Evolutionary conservation across 768 basidiomycete genomes (phyloP).

Genomic region (Leccinum uliginosum): DNA sequence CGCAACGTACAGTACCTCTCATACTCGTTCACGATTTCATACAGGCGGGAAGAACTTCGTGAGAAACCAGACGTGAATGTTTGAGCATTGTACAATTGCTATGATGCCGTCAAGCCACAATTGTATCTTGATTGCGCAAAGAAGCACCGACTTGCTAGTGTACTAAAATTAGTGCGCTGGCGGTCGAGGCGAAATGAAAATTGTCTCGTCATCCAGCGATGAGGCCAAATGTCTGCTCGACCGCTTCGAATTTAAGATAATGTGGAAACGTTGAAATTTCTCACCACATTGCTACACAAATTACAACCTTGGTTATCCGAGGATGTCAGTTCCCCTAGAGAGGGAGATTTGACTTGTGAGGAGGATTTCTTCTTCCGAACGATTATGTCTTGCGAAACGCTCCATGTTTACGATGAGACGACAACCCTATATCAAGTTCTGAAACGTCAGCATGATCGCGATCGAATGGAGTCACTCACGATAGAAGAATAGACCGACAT

Average conservation of each 20-base stretch:
- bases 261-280: not conserved
- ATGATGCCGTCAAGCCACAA: conserved; percentile 97
- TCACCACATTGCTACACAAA: not conserved
- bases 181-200: not conserved
- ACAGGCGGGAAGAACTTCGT: conserved; percentile 90
- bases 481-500: conserved; percentile 10
- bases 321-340: not conserved
- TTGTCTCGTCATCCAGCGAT: conserved; percentile 42
- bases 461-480: conserved; percentile 12
- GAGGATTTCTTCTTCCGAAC: conserved; percentile 3
- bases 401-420: conserved; percentile 25
- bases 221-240: conserved; percentile 92
- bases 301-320: not conserved
- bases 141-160: conserved; percentile 67
- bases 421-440: conserved; percentile 14
- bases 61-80: conserved; percentile 62
- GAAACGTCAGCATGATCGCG: not conserved
- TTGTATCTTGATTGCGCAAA: conserved; percentile 79
- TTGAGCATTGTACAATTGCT: conserved; percentile 69
- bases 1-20: conserved; percentile 79
- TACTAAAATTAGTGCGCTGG: not conserved
- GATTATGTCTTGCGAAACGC: conserved; percentile 5
- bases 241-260: conserved; percentile 37
- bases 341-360: conserved; percentile 10
- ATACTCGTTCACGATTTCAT: conserved; percentile 88